Percentiles rank a stretch among this genome's conserved stretches.
Evolutionary conservation across 345 rosid genomes (phyloP).

Genomic region (Eucalyptus viminalis): DNA sequence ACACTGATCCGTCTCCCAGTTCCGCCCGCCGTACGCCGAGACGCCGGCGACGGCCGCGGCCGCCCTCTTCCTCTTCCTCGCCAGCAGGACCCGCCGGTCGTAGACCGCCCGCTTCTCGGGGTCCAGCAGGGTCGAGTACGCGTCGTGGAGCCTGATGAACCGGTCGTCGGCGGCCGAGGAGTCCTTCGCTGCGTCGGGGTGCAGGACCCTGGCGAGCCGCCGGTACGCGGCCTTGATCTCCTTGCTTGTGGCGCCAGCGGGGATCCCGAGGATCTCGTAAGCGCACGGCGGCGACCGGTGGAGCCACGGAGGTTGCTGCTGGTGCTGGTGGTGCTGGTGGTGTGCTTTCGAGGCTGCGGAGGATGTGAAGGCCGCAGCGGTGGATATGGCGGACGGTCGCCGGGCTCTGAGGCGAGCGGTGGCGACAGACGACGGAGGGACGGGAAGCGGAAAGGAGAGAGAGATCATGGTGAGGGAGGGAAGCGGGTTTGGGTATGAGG

Average conservation of each 20-base stretch:
- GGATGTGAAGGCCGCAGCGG: not conserved
- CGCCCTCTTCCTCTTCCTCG: conserved; percentile 5
- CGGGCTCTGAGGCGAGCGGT: not conserved
- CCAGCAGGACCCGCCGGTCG: conserved; percentile 20
- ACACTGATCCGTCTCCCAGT: conserved; percentile 75
- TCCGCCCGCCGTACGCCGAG: conserved; percentile 11
- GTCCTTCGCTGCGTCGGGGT: conserved; percentile 37
- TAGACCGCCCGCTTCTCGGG: conserved; percentile 50
- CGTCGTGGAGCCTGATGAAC: conserved; percentile 50
- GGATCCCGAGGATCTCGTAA: conserved; percentile 51
- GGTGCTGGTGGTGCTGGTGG: not conserved
- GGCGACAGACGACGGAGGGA: not conserved
- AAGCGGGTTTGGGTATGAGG: not conserved
- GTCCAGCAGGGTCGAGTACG: conserved; percentile 55
- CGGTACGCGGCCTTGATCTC: conserved; percentile 66
- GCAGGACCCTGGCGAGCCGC: conserved; percentile 39
- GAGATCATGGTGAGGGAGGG: not conserved
- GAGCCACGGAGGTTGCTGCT: not conserved
- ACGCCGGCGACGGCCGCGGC: not conserved
- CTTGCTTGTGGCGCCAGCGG: conserved; percentile 30
- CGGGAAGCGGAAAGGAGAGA: not conserved
- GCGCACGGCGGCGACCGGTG: not conserved
- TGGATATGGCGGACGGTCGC: not conserved
- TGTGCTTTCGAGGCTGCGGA: not conserved
- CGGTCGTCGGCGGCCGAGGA: not conserved